phyloP scores from a whole-genome alignment of 1,139 yeast species.

The Petasospora rhodanensis region DNA sequence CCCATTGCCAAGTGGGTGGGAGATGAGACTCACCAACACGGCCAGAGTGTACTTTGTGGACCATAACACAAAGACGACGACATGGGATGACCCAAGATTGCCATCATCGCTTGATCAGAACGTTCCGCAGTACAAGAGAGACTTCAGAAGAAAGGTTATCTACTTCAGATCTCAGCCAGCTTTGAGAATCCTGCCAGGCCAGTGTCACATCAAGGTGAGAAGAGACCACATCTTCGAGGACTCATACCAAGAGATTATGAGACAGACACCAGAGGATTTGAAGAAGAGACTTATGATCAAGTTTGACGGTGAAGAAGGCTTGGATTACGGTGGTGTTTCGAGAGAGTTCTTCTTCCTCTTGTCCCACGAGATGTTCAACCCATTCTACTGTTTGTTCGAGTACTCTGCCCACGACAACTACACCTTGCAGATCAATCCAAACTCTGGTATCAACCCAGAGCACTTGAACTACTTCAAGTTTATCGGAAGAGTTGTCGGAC shows the following conservation, averaged over 20 bases:
- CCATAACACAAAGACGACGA: conserved; percentile 97
- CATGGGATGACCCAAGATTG: conserved; percentile 99
- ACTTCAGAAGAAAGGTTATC: conserved; percentile 93
- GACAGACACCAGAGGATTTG: conserved; percentile 96
- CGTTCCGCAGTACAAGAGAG: conserved; percentile 99
- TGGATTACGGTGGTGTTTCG: conserved; percentile 98
- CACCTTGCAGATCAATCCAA: conserved; percentile 95
- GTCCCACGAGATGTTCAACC: conserved; percentile 98
- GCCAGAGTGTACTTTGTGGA: conserved; percentile 98
- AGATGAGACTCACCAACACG: conserved; percentile 97
- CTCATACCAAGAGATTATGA: conserved; percentile 96
- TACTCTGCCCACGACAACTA: conserved; percentile 97
- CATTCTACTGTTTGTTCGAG: conserved; percentile 94
- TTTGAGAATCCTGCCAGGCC: conserved; percentile 93
- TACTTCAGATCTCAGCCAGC: conserved; percentile 99
- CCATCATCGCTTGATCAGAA: conserved; percentile 97
- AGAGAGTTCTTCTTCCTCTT: conserved; percentile 94
- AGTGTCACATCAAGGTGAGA: conserved; percentile 96
- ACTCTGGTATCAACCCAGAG: conserved; percentile 96
- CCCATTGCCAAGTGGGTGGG: conserved; percentile 99
- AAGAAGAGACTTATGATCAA: conserved; percentile 97
- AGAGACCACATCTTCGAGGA: conserved; percentile 96
- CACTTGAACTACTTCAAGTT: conserved; percentile 96
- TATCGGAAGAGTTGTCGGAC: conserved; percentile 96
- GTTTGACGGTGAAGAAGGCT: conserved; percentile 98